A percentile compares a stretch with the other conserved stretches of the same genome.
Conservation (phyloP, 345 rosid species). For the Sisymbrium altissimum region DNA sequence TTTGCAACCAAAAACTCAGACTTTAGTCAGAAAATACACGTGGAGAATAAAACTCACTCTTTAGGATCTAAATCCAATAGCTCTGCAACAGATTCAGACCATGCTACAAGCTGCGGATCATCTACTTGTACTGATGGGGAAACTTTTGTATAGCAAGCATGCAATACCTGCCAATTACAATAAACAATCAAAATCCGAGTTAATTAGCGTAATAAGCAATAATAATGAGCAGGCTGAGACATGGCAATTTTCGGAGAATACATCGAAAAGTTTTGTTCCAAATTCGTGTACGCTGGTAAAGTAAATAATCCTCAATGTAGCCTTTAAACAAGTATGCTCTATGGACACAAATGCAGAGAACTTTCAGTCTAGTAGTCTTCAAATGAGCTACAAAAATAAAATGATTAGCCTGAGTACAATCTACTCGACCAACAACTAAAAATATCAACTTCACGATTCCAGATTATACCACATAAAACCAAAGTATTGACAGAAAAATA, state of each 20-base stretch:
- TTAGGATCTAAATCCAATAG: slow-evolving; percentile 75
- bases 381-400: neutral
- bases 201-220: neutral
- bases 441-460: neutral
- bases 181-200: neutral
- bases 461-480: neutral
- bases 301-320: neutral
- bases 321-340: neutral
- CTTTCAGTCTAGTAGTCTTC: too few species aligned
- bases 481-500: neutral
- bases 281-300: neutral
- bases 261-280: neutral
- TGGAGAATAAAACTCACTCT: slow-evolving; percentile 59
- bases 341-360: neutral
- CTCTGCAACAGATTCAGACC: slow-evolving; percentile 88
- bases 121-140: slow-evolving; percentile 84
- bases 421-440: neutral
- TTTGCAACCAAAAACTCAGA: neutral
- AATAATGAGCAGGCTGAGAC: neutral
- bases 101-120: slow-evolving; percentile 85
- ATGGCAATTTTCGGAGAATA: too few species aligned
- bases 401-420: neutral
- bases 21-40: neutral
- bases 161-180: slow-evolving; percentile 56
- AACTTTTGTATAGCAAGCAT: slow-evolving; percentile 85